These are phyloP conservation scores for Cystofilobasidium macerans DNA, from an alignment of 768 basidiomycete genomes.

Conservation along the genomic window DNA sequence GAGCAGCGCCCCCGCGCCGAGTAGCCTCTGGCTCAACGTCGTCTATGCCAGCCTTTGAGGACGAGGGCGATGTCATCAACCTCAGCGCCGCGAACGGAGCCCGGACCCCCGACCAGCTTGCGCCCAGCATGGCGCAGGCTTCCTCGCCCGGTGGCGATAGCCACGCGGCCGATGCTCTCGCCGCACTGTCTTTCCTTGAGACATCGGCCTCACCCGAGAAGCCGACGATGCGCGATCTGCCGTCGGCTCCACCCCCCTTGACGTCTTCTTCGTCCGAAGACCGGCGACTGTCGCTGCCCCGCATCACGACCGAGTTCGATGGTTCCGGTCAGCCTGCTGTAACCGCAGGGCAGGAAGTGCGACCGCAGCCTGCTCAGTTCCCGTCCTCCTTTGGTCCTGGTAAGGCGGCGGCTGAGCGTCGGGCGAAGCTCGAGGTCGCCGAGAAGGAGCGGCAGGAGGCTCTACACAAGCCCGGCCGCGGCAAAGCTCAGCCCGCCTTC, in stretches of 20 bases:
- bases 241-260: conserved; percentile 37
- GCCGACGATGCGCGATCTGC: conserved; percentile 21
- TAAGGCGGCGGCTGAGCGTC: conserved; percentile 69
- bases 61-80: background rate
- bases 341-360: background rate
- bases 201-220: conserved; percentile 31
- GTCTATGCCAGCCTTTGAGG: conserved; percentile 21
- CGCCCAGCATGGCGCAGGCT: background rate
- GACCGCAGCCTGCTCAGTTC: conserved; percentile 36
- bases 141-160: conserved; percentile 10
- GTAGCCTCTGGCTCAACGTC: conserved; percentile 8
- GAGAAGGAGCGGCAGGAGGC: conserved; percentile 72
- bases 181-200: conserved; percentile 63
- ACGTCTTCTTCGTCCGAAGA: conserved; percentile 25
- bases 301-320: conserved; percentile 13
- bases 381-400: conserved; percentile 83
- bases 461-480: conserved; percentile 59
- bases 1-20: conserved; percentile 18
- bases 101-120: background rate
- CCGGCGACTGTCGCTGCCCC: conserved; percentile 33
- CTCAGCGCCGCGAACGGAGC: background rate
- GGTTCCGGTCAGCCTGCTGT: conserved; percentile 27
- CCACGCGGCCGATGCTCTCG: conserved; percentile 54
- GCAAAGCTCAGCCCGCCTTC: conserved; percentile 26
- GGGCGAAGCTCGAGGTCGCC: conserved; percentile 70